These are phyloP conservation scores for Colletotrichum eremochloae DNA, from an alignment of 2,329 filamentous ascomycete genomes.

Conservation along the genomic window DNA sequence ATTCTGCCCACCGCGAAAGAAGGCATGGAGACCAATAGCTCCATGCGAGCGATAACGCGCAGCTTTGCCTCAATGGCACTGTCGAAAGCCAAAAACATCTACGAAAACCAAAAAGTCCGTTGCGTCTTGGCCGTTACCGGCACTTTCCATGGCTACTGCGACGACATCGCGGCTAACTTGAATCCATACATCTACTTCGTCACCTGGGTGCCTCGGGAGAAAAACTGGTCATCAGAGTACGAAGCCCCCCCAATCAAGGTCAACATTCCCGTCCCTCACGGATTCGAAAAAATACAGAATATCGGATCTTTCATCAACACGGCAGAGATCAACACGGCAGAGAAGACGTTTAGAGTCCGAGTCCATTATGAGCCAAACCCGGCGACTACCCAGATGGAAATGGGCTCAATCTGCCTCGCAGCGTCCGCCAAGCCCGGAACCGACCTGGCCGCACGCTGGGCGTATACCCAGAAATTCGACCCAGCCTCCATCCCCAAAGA, in stretches of 20 bases:
- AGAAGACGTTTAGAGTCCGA: background rate
- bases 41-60: background rate
- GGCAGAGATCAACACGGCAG: background rate
- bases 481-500: background rate
- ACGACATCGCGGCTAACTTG: background rate
- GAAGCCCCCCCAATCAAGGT: background rate
- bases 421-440: background rate
- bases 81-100: background rate
- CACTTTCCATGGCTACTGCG: background rate
- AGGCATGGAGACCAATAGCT: background rate
- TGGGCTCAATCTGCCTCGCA: conserved; percentile 1
- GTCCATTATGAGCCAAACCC: background rate
- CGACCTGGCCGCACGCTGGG: conserved; percentile 13
- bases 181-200: conserved; percentile 5
- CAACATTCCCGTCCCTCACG: background rate
- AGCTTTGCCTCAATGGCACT: background rate
- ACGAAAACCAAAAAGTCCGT: background rate
- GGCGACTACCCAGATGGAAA: conserved; percentile 25
- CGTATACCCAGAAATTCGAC: conserved; percentile 15
- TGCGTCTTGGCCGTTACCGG: background rate
- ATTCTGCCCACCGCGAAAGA: background rate
- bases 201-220: conserved; percentile 1
- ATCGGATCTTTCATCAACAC: background rate
- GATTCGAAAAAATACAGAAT: background rate
- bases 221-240: background rate